Evolutionary conservation across 2,329 filamentous ascomycete genomes (phyloP).

Genomic region (Cyclaneusma minus): DNA sequence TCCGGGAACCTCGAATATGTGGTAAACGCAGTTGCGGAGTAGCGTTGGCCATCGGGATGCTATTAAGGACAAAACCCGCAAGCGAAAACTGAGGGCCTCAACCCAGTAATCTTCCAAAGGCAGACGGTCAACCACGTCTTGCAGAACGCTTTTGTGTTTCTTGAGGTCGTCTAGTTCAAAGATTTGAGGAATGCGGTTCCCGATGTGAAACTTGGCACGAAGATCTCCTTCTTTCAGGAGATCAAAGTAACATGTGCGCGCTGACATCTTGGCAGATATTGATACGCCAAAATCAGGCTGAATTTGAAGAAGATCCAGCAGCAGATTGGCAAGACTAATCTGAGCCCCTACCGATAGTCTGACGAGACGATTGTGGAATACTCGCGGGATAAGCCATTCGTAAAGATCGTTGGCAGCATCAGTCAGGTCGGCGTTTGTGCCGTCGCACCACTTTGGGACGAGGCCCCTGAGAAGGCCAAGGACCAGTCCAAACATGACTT

Average conservation of each 20-base stretch:
- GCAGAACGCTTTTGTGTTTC: conserved; percentile 69
- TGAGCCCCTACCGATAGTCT: conserved; percentile 57
- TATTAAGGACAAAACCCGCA: conserved; percentile 61
- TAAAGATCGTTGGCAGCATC: conserved; percentile 63
- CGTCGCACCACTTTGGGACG: conserved; percentile 11
- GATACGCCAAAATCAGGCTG: conserved; percentile 49
- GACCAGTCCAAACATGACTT: conserved; percentile 52
- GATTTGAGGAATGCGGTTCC: conserved; percentile 51
- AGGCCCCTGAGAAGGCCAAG: conserved; percentile 48
- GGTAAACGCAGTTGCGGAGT: conserved; percentile 74
- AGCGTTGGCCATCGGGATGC: conserved; percentile 77
- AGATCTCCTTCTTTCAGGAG: conserved; percentile 54
- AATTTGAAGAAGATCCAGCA: conserved; percentile 53
- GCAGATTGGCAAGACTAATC: conserved; percentile 47
- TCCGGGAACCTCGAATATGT: conserved; percentile 83
- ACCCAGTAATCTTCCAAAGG: conserved; percentile 53
- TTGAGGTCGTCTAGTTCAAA: conserved; percentile 74
- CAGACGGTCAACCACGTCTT: conserved; percentile 69
- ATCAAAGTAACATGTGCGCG: conserved; percentile 57
- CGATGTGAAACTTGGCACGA: conserved; percentile 61
- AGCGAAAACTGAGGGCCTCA: conserved; percentile 74
- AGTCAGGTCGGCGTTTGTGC: conserved; percentile 36
- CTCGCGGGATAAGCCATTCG: conserved; percentile 53
- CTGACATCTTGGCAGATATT: conserved; percentile 22
- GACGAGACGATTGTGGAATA: conserved; percentile 50